A percentile compares a stretch with the other conserved stretches of the same genome.
phyloP scores from a whole-genome alignment of 1,139 yeast genomes.

The Magnusiomyces suaveolens region DNA sequence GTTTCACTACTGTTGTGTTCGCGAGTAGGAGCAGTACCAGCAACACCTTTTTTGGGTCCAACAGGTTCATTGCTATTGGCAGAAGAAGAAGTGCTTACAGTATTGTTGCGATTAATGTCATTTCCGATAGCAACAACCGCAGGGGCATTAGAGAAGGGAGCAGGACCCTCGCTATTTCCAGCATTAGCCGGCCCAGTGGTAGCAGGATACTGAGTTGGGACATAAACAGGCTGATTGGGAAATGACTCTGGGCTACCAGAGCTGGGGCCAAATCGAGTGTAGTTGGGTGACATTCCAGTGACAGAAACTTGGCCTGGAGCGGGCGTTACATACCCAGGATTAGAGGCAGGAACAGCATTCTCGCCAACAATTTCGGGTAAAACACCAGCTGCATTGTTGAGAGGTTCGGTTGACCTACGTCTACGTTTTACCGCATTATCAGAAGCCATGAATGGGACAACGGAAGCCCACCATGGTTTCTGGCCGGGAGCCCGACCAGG shows the following conservation, averaged over 20 bases:
- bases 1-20: not conserved
- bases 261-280: not conserved
- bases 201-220: not conserved
- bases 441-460: not conserved
- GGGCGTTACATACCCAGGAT: too few relatives aligned
- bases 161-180: too few relatives aligned
- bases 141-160: too few relatives aligned
- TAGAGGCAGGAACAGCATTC: not conserved
- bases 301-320: not conserved
- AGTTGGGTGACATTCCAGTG: not conserved
- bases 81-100: too few relatives aligned
- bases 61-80: not conserved
- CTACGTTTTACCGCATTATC: not conserved
- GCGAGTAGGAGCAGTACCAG: not conserved
- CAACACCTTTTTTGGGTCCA: not conserved
- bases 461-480: constrained; percentile 7
- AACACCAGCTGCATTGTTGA: not conserved
- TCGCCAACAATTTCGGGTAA: not conserved
- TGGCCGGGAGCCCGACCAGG: constrained; percentile 3
- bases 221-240: not conserved
- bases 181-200: not conserved
- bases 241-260: constrained; percentile 4
- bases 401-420: not conserved
- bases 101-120: too few relatives aligned
- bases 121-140: too few relatives aligned